phyloP scores from a whole-genome alignment of 208 protist genomes.

The Acanthamoeba divionensis region DNA sequence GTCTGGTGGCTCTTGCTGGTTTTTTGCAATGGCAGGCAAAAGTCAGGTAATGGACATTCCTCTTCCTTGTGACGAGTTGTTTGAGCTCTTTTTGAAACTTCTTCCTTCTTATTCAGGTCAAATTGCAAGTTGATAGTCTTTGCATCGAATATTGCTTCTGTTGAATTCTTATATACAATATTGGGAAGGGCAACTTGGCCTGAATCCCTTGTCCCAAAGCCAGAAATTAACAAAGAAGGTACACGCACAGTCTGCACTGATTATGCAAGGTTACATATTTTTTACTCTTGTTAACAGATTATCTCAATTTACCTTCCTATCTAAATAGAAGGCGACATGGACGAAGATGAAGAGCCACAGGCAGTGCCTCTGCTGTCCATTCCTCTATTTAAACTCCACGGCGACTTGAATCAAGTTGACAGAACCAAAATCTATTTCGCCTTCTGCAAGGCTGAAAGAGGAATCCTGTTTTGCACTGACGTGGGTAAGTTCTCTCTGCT shows the following conservation, averaged over 20 bases:
- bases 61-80: neutral
- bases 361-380: conserved; percentile 51
- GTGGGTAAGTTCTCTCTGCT: conserved; percentile 70
- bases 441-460: conserved; percentile 85
- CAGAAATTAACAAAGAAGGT: too few species aligned
- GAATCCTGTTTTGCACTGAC: conserved; percentile 94
- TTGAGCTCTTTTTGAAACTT: conserved; percentile 62
- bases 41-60: neutral
- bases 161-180: conserved; percentile 84
- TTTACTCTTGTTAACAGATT: too few species aligned
- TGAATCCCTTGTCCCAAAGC: too few species aligned
- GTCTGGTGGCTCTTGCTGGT: conserved; percentile 77
- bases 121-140: conserved; percentile 82
- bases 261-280: too few species aligned
- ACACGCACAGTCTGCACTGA: too few species aligned
- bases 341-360: too few species aligned
- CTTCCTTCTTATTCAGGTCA: neutral
- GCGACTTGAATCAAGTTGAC: conserved; percentile 92
- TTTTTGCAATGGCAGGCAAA: conserved; percentile 80
- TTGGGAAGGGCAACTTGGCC: too few species aligned
- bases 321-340: too few species aligned
- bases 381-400: conserved; percentile 91
- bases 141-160: conserved; percentile 80
- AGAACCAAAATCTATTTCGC: conserved; percentile 87
- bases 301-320: neutral